These are phyloP conservation scores for Phascolomyces articulosus DNA, from an alignment of 371 early-diverging fungal genomes.

Conservation along the genomic window DNA sequence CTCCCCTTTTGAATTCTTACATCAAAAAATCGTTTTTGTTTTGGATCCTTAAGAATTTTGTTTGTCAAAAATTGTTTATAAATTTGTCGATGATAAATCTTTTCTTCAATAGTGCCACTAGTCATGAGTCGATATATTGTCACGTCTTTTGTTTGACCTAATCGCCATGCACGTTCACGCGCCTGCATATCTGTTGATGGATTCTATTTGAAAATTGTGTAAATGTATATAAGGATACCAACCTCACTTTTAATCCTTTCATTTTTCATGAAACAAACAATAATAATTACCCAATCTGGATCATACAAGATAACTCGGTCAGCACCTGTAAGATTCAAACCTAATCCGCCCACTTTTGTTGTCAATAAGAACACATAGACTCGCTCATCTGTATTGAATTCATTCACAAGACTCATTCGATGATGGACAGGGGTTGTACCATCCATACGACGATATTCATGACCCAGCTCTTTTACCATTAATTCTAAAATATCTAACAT, in stretches of 20 bases:
- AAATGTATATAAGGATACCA: no score
- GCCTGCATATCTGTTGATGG: conserved; percentile 98
- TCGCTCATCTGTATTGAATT: conserved; percentile 74
- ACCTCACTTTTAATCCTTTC: no score
- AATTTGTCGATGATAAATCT: conserved; percentile 97
- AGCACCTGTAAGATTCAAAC: conserved; percentile 96
- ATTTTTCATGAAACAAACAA: no score
- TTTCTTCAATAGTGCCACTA: conserved; percentile 97
- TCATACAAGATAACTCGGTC: conserved; percentile 96
- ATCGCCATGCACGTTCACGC: conserved; percentile 95
- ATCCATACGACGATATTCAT: conserved; percentile 90
- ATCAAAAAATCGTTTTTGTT: conserved; percentile 90
- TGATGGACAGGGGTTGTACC: conserved; percentile 89
- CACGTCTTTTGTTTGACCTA: conserved; percentile 92
- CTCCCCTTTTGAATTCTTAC: conserved; percentile 16
- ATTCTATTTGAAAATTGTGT: no score
- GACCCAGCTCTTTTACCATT: conserved; percentile 52
- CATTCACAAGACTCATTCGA: conserved; percentile 84
- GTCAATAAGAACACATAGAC: conserved; percentile 94
- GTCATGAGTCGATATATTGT: conserved; percentile 98
- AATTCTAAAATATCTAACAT: conserved; percentile 95
- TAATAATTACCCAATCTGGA: conserved; percentile 95
- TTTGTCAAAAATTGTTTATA: conserved; percentile 96
- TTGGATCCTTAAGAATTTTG: conserved; percentile 94
- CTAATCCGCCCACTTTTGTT: conserved; percentile 97